A percentile compares a stretch with the other conserved stretches of the same genome.
phyloP scores from a whole-genome alignment of 2,329 filamentous ascomycete genomes.

The Sporothrix globosa region DNA sequence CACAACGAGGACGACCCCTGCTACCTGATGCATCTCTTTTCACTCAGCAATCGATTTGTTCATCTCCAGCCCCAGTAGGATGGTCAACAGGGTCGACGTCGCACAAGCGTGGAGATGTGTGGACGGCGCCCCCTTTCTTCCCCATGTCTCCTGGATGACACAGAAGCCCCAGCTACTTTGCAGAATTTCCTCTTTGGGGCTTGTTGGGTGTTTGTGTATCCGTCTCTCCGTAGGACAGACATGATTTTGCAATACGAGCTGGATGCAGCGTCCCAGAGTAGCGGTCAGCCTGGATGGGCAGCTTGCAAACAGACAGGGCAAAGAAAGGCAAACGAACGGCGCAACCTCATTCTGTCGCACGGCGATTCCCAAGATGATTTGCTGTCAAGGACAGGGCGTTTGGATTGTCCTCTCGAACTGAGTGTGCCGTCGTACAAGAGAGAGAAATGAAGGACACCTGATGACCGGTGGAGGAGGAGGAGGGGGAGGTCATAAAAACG shows the following conservation, averaged over 20 bases:
- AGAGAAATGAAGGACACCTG: too few species aligned
- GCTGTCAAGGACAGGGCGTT: background rate
- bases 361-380: background rate
- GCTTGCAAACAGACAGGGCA: background rate
- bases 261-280: slow-evolving; percentile 12
- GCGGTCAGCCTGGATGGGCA: slow-evolving; percentile 1
- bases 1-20: too few species aligned
- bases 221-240: background rate
- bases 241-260: background rate
- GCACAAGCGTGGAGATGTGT: slow-evolving; percentile 3
- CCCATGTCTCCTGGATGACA: background rate
- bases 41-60: too few species aligned
- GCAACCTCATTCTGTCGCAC: background rate
- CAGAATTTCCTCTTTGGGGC: background rate
- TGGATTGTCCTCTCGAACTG: too few species aligned
- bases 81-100: background rate
- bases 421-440: too few species aligned
- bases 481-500: too few species aligned
- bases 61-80: too few species aligned
- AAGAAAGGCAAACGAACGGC: background rate
- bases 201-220: background rate
- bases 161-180: background rate
- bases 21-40: too few species aligned
- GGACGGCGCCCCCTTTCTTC: background rate
- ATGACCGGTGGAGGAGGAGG: too few species aligned